A percentile compares a stretch with the other conserved stretches of the same genome.
Conservation (phyloP, 495 filamentous ascomycete species). For the Choiromyces venosus region DNA sequence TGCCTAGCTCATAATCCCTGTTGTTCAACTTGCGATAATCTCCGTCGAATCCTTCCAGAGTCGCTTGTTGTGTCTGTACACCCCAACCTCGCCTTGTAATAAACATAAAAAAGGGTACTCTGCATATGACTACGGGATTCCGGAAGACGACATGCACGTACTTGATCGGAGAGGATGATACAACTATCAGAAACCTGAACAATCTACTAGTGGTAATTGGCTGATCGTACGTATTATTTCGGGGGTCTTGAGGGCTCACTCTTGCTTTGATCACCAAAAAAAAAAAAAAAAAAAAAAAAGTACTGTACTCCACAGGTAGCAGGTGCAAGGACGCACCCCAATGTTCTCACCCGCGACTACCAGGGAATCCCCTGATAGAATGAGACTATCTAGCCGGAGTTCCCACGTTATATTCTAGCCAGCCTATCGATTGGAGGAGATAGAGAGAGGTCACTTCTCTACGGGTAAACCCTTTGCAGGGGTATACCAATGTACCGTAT, state of each 20-base stretch:
- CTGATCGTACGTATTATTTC: not conserved
- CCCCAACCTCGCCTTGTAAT: not conserved
- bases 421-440: not conserved
- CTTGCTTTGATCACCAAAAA: not conserved
- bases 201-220: not conserved
- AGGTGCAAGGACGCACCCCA: not conserved
- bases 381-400: not conserved
- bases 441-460: not conserved
- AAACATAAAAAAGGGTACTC: constrained; percentile 3
- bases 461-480: not conserved
- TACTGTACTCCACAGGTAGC: not conserved
- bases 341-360: not conserved
- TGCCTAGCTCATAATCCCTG: not conserved
- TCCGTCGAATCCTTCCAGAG: not conserved
- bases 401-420: not conserved
- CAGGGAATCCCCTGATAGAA: not conserved
- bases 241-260: not conserved
- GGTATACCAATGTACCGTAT: not conserved
- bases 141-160: constrained; percentile 1
- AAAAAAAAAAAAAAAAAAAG: not conserved
- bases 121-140: not conserved
- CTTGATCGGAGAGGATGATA: not conserved
- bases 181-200: not conserved
- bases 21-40: not conserved
- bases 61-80: not conserved